phyloP scores from a whole-genome alignment of 441 rosid species.

The Pelargonium citronellum region DNA sequence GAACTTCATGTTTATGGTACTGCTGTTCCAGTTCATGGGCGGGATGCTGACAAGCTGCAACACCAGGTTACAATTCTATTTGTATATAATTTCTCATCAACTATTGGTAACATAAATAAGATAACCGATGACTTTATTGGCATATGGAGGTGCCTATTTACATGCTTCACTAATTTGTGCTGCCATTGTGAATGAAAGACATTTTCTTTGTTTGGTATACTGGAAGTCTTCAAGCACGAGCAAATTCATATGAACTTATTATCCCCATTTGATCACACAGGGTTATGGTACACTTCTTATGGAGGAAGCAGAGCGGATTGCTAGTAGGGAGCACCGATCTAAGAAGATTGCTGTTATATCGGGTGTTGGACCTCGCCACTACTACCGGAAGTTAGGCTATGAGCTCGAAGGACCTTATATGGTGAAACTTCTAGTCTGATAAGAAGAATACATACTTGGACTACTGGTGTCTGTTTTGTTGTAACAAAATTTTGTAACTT shows the following conservation, averaged over 20 bases:
- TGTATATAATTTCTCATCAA: not conserved
- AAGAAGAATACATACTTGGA: not conserved
- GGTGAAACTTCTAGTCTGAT: conserved; percentile 73
- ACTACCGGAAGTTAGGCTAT: conserved; percentile 86
- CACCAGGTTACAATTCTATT: conserved; percentile 57
- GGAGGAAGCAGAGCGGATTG: conserved; percentile 95
- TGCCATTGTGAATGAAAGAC: not conserved
- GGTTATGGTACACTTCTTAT: conserved; percentile 98
- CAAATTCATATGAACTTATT: not conserved
- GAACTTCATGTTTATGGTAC: conserved; percentile 99
- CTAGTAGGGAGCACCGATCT: conserved; percentile 71
- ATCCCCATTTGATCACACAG: conserved; percentile 26
- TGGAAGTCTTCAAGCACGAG: not conserved
- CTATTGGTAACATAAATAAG: not conserved
- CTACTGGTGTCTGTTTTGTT: not conserved
- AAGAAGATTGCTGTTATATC: conserved; percentile 83
- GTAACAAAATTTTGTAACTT: conserved; percentile 31
- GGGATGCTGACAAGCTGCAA: conserved; percentile 88
- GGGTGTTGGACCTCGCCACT: conserved; percentile 96
- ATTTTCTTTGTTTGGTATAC: not conserved
- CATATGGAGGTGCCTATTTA: not conserved
- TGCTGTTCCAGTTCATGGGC: conserved; percentile 97
- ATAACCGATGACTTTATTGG: not conserved
- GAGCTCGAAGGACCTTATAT: conserved; percentile 96
- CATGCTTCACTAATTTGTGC: not conserved